phyloP scores from a whole-genome alignment of 768 basidiomycete genomes.

The Pholiota conissans region DNA sequence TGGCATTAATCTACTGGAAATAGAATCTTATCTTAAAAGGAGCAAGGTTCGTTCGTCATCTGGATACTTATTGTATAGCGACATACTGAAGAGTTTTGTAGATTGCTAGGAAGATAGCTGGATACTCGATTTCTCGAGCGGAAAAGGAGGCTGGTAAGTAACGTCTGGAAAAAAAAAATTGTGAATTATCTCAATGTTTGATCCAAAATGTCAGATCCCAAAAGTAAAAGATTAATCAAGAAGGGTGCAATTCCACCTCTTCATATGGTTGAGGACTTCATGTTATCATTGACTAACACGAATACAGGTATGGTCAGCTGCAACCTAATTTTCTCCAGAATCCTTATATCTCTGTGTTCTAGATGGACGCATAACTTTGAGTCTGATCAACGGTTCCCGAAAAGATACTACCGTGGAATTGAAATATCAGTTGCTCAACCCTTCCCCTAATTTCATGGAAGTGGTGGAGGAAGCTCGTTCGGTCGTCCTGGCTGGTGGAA shows the following conservation, averaged over 20 bases:
- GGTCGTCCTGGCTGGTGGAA: conserved; percentile 93
- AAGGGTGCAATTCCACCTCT: conserved; percentile 68
- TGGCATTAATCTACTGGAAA: conserved; percentile 81
- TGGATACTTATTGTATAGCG: background rate
- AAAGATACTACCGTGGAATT: conserved; percentile 55
- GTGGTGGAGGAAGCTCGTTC: conserved; percentile 78
- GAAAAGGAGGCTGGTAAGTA: conserved; percentile 41
- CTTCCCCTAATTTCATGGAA: conserved; percentile 83
- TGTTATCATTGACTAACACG: conserved; percentile 73
- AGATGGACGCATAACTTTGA: conserved; percentile 81
- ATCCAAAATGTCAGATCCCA: conserved; percentile 18
- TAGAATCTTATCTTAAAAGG: conserved; percentile 75
- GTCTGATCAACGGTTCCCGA: conserved; percentile 36
- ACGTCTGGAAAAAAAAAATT: no score
- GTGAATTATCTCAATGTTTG: no score
- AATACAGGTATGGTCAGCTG: conserved; percentile 59
- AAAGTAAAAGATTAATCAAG: conserved; percentile 18
- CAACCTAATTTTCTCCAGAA: background rate
- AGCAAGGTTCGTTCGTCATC: conserved; percentile 65
- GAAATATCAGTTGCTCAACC: conserved; percentile 92
- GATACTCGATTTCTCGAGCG: conserved; percentile 69
- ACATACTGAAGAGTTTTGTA: conserved; percentile 24
- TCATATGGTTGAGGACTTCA: conserved; percentile 77
- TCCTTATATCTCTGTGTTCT: background rate
- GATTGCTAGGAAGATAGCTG: conserved; percentile 81